Base-by-base conservation (phyloP, 2,329 filamentous ascomycete species). In the Aspergillus pseudoglaucus region DNA sequence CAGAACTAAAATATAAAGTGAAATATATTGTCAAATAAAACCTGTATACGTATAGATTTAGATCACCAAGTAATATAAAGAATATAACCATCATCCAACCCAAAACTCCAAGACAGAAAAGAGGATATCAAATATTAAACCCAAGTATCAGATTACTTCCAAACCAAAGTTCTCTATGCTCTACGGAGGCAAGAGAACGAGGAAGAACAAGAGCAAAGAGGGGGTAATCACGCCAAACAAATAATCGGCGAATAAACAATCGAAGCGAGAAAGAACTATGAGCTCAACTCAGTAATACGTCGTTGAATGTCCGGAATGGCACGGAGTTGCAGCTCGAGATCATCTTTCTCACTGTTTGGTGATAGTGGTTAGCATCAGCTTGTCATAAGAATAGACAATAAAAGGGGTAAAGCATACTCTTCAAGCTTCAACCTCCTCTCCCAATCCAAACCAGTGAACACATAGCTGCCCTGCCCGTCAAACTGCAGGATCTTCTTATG, bases 401-500 rank as follows among this genome's bases (percentile, higher is more conserved):
- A 44, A 52, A 39, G n/a, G 44, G 17, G 40, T 48, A 20, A 12
- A 39, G 70, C 76, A 68, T 69, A 80, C 77, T 98, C 93, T 75
- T 98, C 93, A 44, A 98, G 75, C 68, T 82, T 80, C 67, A 97
- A 68, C 51, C 93, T 78, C 65, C 79, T 83, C 59, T 96, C 91
- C 15, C 91, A 91, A 68, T 98, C 93, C 44, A 98, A 74, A 48
- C 80, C 81, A 0, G 90, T 94, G 62, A 98, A 98, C 32, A 96
- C 82, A 60, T 88, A 95, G 44, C 89, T 78, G 0, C 93, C 93
- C 69, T 95, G 88, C 0, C 93, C 93, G 67, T 97, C 91, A 65
- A 98, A 98, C 69, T 98, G 93, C 63, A 98, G 69, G 51, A 98
- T 97, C 69, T 85, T 86, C 57, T 83, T 86, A 68, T 98, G 93